Evolutionary conservation across 2,329 filamentous ascomycete genomes (phyloP), one percentile per base, ranked within the genome.

Genomic region (Ceratocystis colombiana): DNA sequence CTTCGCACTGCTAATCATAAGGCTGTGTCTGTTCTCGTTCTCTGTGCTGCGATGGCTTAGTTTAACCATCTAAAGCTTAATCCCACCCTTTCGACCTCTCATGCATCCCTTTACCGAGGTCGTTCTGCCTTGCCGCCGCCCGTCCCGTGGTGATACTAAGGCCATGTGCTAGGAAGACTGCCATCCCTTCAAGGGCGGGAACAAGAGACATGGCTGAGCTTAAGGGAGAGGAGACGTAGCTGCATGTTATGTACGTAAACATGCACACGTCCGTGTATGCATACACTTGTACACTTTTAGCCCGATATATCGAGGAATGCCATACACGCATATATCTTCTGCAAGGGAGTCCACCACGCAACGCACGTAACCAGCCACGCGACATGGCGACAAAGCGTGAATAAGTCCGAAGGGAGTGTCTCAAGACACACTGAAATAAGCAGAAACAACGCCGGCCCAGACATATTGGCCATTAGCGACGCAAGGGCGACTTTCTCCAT

Each of bases 371-470:
- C 20, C 22, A 6, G 25, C 48, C 28, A 5, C 15, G 53, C 53
- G 53, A 59, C 25, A 59, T 30, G 30, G 53, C 53, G 17, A 59
- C 28, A 25, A 57, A 57, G 53, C 22, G 50, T 28, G 22, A 30
- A 17, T 20, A 59, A 17, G 53, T 17, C 46, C 53, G 33, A 59
- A 59, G 53, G 53, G 53, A 59, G 53, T 22, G 53, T 59, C 53
- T 59, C 53, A 59, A 33, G 53, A 33, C 28, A 33, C 28, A 15
- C 10, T 1, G 33, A 4, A 37, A 37, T 37, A 37, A 37, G 8
- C 33, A 37, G 33, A 10, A 37, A 37, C 33, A 37, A 37, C 33
- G 10, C 33, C 33, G 33, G 33, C 33, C 33, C 10, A 37, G 33
- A 37, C 10, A 37, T 37, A 37, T 37, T 37, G 33, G 10, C 33